Percentiles rank a stretch among this genome's conserved stretches.
Evolutionary conservation across 225 moss, liverwort and hornwort genomes (phyloP).

Genomic region (Rhytidiadelphus loreus): DNA sequence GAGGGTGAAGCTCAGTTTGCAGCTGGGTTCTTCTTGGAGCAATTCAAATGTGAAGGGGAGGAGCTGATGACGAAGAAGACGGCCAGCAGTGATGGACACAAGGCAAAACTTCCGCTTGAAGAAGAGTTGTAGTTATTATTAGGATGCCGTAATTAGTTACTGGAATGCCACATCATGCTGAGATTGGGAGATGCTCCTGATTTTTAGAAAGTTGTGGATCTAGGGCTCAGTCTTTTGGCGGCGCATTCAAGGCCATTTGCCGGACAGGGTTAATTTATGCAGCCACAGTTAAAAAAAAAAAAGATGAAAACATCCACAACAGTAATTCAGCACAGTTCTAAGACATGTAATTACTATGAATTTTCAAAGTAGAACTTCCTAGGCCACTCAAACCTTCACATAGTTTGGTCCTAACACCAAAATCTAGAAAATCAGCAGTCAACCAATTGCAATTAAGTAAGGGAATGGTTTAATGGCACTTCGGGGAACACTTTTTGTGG

Average conservation of each 20-base stretch:
- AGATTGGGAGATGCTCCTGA: not conserved
- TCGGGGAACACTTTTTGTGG: too few species aligned
- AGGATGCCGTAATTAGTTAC: not conserved
- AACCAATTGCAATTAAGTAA: too few species aligned
- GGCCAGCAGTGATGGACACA: not conserved
- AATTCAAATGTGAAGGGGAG: not conserved
- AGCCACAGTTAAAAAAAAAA: too few species aligned
- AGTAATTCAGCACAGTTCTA: too few species aligned
- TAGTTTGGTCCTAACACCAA: too few species aligned
- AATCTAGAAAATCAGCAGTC: too few species aligned
- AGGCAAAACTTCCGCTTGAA: not conserved
- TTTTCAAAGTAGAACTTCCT: too few species aligned
- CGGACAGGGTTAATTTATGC: not conserved
- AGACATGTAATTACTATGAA: too few species aligned
- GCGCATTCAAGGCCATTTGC: not conserved
- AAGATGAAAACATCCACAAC: too few species aligned
- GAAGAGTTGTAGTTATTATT: not conserved
- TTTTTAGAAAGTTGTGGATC: not conserved
- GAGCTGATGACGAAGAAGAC: not conserved
- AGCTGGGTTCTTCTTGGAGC: not conserved
- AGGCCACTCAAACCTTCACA: too few species aligned
- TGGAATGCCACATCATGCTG: not conserved
- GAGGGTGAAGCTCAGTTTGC: not conserved
- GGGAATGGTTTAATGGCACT: too few species aligned
- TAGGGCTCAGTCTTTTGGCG: not conserved